Base-by-base conservation (phyloP, 2,329 filamentous ascomycete species). In the Xylariaceae sp. region DNA sequence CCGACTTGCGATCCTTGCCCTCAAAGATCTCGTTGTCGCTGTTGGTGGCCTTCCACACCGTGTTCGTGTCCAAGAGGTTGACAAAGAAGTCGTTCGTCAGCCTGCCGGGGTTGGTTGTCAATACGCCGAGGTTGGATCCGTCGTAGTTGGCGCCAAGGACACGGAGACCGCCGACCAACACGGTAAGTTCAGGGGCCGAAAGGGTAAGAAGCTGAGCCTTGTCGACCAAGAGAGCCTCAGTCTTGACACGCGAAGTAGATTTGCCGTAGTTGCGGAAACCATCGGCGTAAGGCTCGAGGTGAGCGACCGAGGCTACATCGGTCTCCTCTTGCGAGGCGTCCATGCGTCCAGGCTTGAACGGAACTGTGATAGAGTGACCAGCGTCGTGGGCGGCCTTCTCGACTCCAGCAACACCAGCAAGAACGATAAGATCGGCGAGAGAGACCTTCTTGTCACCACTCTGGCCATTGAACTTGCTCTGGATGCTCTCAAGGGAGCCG, bases 41-140 rank as follows among this genome's bases (percentile, higher is more conserved):
- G 46, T 70, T 68, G 32, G 68, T 68, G 0, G 76, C 58, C 68
- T 80, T 80, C 86, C 86, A 90, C 19, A 67, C 71, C 6, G 77
- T 86, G 64, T 67, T 70, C 58, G 75, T 78, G 59, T 88, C 85
- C 20, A 91, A 77, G 2, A 91, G 73, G 70, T 90, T 89, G 66
- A 87, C 77, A 61, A 91, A 91, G 76, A 88, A 91, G 69, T 90
- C 86, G 67, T 86, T 89, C 60, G 81, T 86, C 57, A 91, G 73
- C 55, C 79, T 67, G 34, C 86, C 86, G 1, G 84, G 82, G 6
- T 72, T 73, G 55, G 75, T 73, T 45, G 86, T 91, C 60, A 90
- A 74, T 47, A 90, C 75, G 48, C 86, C 86, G 47, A 79, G 67
- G 20, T 71, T 62, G 1, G 84, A 87, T 34, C 82, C 82, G 56